Evolutionary conservation across 768 basidiomycete genomes (phyloP).

Genomic region (Termitomyces eurrhizus): DNA sequence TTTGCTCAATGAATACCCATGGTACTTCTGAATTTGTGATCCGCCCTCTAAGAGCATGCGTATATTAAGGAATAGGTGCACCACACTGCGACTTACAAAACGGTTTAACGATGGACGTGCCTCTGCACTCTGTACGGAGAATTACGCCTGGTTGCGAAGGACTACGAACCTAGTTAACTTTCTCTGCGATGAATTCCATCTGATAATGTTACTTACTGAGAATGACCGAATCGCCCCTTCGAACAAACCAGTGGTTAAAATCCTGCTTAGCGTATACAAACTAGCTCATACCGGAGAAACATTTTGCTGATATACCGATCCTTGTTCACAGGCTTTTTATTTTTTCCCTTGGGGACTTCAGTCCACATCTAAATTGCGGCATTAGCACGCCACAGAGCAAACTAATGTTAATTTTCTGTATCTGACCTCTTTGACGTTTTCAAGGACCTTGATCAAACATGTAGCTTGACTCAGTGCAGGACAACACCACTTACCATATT

Average conservation of each 20-base stretch:
- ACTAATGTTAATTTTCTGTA: not conserved
- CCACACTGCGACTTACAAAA: not conserved
- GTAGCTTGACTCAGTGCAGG: not conserved
- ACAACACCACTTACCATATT: conserved; percentile 75
- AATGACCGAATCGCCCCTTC: conserved; percentile 95
- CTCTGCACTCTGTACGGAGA: not conserved
- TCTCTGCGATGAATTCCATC: conserved; percentile 9
- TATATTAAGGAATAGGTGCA: not conserved
- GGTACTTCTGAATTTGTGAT: not conserved
- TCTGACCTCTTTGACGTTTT: conserved; percentile 92
- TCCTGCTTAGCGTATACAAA: not conserved
- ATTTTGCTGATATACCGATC: conserved; percentile 99
- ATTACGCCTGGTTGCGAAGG: conserved; percentile 68
- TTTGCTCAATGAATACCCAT: not conserved
- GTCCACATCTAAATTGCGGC: conserved; percentile 86
- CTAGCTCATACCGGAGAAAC: conserved; percentile 74
- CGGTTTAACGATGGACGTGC: not conserved
- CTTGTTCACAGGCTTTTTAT: conserved; percentile 98
- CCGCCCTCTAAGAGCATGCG: not conserved
- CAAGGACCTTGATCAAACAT: conserved; percentile 63
- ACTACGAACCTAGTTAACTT: conserved; percentile 44
- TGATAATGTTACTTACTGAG: conserved; percentile 62
- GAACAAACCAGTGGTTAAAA: conserved; percentile 8
- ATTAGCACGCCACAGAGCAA: conserved; percentile 7
- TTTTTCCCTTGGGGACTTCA: conserved; percentile 95